phyloP scores from a whole-genome alignment of 306 rosid genomes.

The Myrica gale region DNA sequence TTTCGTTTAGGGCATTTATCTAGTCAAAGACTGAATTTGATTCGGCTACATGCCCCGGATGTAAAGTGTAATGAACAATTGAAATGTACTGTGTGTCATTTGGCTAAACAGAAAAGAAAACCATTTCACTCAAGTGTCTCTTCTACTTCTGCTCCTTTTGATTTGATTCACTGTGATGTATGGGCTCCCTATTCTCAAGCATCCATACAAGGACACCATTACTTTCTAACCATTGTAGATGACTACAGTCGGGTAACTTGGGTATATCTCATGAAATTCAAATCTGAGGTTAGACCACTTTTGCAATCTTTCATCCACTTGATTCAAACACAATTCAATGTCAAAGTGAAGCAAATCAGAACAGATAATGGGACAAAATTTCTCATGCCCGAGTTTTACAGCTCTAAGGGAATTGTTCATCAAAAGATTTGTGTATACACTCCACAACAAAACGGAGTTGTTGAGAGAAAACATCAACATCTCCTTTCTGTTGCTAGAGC shows the following conservation, averaged over 20 bases:
- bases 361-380: background rate
- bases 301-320: background rate
- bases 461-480: background rate
- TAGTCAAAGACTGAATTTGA: too few relatives aligned
- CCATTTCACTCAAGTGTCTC: background rate
- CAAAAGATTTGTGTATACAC: background rate
- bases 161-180: background rate
- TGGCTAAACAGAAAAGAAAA: background rate
- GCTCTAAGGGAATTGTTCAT: background rate
- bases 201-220: background rate
- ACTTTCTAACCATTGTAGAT: background rate
- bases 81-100: too few relatives aligned
- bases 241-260: background rate
- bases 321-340: background rate
- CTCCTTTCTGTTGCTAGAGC: too few relatives aligned
- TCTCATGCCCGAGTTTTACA: background rate
- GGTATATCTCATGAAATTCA: background rate
- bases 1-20: too few relatives aligned
- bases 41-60: too few relatives aligned
- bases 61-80: too few relatives aligned
- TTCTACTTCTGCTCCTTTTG: background rate
- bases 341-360: background rate
- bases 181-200: background rate
- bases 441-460: background rate
- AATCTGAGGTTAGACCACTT: too few relatives aligned